Conservation (phyloP, 768 basidiomycete genomes). For the Leccinum truebloodii region DNA sequence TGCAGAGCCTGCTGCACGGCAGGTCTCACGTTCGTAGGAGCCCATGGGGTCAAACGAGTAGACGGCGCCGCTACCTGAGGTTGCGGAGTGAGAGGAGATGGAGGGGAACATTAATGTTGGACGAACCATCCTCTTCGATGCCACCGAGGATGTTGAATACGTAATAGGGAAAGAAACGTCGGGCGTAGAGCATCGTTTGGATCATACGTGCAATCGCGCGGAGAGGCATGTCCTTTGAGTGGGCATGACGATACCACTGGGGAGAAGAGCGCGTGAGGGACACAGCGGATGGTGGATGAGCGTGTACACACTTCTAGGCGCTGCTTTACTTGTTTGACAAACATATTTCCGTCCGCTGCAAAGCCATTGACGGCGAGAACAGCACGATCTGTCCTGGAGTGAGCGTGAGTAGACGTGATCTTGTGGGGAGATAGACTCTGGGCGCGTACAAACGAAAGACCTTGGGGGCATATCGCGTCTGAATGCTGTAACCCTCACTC, state of each 20-base stretch:
- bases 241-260: slow-evolving; percentile 97
- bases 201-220: slow-evolving; percentile 96
- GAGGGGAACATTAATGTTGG: not conserved
- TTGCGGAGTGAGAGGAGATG: slow-evolving; percentile 8
- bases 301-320: slow-evolving; percentile 77
- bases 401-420: not conserved
- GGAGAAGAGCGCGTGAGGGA: not conserved
- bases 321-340: slow-evolving; percentile 95
- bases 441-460: slow-evolving; percentile 83
- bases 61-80: slow-evolving; percentile 86
- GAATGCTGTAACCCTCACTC: slow-evolving; percentile 96
- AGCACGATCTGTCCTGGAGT: slow-evolving; percentile 80
- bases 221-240: slow-evolving; percentile 96
- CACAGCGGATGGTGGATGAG: not conserved
- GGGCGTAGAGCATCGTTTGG: slow-evolving; percentile 96
- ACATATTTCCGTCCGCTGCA: slow-evolving; percentile 95
- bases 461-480: slow-evolving; percentile 96
- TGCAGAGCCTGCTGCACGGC: slow-evolving; percentile 96
- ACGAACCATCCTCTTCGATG: slow-evolving; percentile 93
- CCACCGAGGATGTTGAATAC: slow-evolving; percentile 96
- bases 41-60: slow-evolving; percentile 99
- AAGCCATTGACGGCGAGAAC: slow-evolving; percentile 97
- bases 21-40: slow-evolving; percentile 95
- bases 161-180: slow-evolving; percentile 98
- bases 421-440: not conserved